A percentile compares a stretch with the other conserved stretches of the same genome.
Evolutionary conservation across 2,329 filamentous ascomycete species (phyloP).

Genomic region (Fusarium torreyae): DNA sequence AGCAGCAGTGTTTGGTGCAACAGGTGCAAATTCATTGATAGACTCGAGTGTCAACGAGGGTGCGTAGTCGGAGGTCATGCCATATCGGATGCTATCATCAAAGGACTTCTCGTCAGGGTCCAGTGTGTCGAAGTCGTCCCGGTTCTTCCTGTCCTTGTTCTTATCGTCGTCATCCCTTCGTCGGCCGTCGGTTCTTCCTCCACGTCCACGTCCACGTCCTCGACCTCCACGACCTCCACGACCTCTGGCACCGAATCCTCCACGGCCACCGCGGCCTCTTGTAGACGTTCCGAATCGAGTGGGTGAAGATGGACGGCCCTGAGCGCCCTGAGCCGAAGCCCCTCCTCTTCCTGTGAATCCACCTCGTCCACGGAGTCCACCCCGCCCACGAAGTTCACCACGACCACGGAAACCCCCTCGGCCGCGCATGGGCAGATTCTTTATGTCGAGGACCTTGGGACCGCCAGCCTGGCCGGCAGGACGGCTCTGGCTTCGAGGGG

Average conservation of each 20-base stretch:
- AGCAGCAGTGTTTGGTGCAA: conserved; percentile 47
- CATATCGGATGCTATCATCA: conserved; percentile 56
- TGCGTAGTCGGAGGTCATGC: conserved; percentile 51
- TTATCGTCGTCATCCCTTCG: conserved; percentile 47
- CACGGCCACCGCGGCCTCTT: conserved; percentile 41
- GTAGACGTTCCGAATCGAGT: conserved; percentile 14
- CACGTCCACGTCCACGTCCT: conserved; percentile 36
- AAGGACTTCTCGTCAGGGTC: conserved; percentile 56
- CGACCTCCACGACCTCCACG: conserved; percentile 40
- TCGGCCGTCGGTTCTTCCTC: conserved; percentile 32
- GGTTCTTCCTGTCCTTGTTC: conserved; percentile 46
- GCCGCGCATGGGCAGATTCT: conserved; percentile 52
- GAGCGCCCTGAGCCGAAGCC: conserved; percentile 14
- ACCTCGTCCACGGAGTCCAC: conserved; percentile 23
- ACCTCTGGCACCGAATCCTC: conserved; percentile 34
- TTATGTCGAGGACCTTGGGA: conserved; percentile 59
- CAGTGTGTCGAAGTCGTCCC: conserved; percentile 48
- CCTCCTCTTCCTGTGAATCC: conserved; percentile 33
- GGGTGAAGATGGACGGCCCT: conserved; percentile 30
- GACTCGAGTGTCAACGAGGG: conserved; percentile 55
- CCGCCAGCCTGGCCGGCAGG: conserved; percentile 28
- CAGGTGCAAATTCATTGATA: conserved; percentile 53
- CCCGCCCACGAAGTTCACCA: conserved; percentile 38
- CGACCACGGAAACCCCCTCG: conserved; percentile 48
- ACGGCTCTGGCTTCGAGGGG: conserved; percentile 39